Percentiles rank a stretch among this genome's conserved stretches.
phyloP scores from a whole-genome alignment of 176 grass and related monocot genomes.

The Phoenix dactylifera region DNA sequence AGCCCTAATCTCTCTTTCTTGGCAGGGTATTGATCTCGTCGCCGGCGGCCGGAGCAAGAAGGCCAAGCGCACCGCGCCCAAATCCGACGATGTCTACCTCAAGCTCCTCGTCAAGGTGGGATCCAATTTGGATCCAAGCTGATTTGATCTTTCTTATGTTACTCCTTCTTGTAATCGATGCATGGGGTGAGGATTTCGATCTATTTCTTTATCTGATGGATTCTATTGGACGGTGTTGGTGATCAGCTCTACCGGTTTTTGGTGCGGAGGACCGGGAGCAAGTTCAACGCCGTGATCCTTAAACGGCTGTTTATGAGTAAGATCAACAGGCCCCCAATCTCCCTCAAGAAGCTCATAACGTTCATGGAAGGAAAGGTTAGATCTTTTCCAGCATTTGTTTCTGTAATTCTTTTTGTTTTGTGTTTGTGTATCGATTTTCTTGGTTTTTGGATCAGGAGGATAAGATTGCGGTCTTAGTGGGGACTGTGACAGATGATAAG shows the following conservation, averaged over 20 bases:
- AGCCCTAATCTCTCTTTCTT: too few relatives aligned
- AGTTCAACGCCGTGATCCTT: slow-evolving; percentile 67
- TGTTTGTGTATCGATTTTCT: neutral
- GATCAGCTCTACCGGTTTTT: slow-evolving; percentile 69
- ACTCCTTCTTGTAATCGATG: too few relatives aligned
- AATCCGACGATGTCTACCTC: slow-evolving; percentile 69
- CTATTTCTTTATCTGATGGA: neutral
- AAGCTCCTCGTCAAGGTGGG: slow-evolving; percentile 61
- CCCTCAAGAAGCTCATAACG: slow-evolving; percentile 44
- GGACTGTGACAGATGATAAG: slow-evolving; percentile 76
- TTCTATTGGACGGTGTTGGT: neutral
- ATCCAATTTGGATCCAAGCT: neutral
- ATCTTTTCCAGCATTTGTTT: neutral
- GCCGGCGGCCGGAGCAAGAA: slow-evolving; percentile 71
- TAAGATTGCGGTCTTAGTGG: slow-evolving; percentile 75
- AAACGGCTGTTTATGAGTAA: slow-evolving; percentile 94
- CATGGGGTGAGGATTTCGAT: too few relatives aligned
- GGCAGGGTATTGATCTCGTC: slow-evolving; percentile 62
- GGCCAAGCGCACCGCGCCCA: slow-evolving; percentile 51
- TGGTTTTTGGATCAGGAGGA: slow-evolving; percentile 27
- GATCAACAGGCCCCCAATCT: slow-evolving; percentile 62
- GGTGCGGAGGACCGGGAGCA: slow-evolving; percentile 68
- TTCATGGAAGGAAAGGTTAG: slow-evolving; percentile 69
- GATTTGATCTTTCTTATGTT: too few relatives aligned
- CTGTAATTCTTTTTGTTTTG: neutral